Conservation (phyloP, 148 eudicot species). For the Rhododendron vialii region DNA sequence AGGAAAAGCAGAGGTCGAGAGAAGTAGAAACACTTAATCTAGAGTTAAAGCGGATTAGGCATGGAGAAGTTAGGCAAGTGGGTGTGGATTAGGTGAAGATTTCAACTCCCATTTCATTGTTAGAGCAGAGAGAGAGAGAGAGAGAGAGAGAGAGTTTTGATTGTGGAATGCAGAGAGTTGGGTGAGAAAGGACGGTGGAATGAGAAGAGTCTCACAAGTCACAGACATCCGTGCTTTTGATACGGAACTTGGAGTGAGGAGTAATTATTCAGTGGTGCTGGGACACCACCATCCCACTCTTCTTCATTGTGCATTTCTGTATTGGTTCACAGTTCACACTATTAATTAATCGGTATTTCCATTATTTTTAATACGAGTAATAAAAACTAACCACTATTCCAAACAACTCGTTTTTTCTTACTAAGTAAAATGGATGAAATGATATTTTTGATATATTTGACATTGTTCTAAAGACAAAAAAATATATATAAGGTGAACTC, state of each 20-base stretch:
- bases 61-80: not conserved
- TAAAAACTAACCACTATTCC: too few species aligned
- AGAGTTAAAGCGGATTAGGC: not conserved
- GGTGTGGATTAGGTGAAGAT: conserved; percentile 5
- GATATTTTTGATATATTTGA: too few species aligned
- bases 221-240: not conserved
- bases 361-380: too few species aligned
- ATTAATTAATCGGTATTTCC: too few species aligned
- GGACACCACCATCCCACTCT: too few species aligned
- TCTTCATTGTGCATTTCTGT: too few species aligned
- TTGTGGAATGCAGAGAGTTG: conserved; percentile 12
- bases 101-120: not conserved
- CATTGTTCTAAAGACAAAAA: too few species aligned
- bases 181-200: not conserved
- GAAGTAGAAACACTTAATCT: not conserved
- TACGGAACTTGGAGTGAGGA: not conserved
- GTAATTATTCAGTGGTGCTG: too few species aligned
- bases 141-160: not conserved
- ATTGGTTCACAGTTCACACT: too few species aligned
- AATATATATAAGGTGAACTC: too few species aligned
- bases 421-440: too few species aligned
- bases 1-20: not conserved
- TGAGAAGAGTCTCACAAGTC: not conserved
- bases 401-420: too few species aligned
- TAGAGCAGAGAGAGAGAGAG: not conserved